A percentile compares a stretch with the other conserved stretches of the same genome.
These are phyloP conservation scores for Ophiostoma pallidulum DNA, from an alignment of 2,329 filamentous ascomycete species.

Conservation along the genomic window DNA sequence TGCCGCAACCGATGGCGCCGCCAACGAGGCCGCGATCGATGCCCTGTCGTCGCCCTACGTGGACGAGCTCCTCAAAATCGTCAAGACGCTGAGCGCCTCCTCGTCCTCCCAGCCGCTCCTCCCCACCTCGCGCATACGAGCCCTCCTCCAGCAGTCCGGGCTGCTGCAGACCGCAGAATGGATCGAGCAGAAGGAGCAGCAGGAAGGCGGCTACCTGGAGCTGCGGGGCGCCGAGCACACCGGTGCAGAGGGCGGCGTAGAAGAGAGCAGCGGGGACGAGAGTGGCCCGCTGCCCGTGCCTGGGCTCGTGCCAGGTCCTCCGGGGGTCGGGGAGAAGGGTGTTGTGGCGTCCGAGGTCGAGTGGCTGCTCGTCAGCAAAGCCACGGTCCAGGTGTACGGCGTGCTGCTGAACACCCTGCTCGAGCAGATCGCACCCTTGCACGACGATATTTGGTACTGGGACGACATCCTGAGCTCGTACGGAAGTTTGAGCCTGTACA, in stretches of 20 bases:
- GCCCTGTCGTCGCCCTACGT: conserved; percentile 44
- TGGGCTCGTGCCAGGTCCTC: not conserved
- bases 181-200: conserved; percentile 4
- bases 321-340: conserved; percentile 23
- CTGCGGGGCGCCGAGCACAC: not conserved
- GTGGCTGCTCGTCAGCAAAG: conserved; percentile 87
- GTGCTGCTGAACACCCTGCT: conserved; percentile 66
- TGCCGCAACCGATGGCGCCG: not conserved
- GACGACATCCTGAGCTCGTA: conserved; percentile 76
- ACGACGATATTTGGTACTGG: conserved; percentile 92
- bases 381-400: conserved; percentile 83
- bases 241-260: conserved; percentile 16
- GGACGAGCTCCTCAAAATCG: conserved; percentile 55
- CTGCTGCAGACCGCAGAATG: conserved; percentile 35
- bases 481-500: conserved; percentile 70
- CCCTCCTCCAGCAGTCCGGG: conserved; percentile 53
- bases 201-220: conserved; percentile 4
- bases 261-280: conserved; percentile 1
- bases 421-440: conserved; percentile 73
- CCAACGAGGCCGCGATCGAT: conserved; percentile 23
- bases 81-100: conserved; percentile 61
- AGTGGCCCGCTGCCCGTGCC: not conserved
- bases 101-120: conserved; percentile 55
- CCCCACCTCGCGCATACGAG: conserved; percentile 48
- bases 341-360: conserved; percentile 69